phyloP scores from a whole-genome alignment of 805 yeast genomes.

The Schizosaccharomyces octosporus region DNA sequence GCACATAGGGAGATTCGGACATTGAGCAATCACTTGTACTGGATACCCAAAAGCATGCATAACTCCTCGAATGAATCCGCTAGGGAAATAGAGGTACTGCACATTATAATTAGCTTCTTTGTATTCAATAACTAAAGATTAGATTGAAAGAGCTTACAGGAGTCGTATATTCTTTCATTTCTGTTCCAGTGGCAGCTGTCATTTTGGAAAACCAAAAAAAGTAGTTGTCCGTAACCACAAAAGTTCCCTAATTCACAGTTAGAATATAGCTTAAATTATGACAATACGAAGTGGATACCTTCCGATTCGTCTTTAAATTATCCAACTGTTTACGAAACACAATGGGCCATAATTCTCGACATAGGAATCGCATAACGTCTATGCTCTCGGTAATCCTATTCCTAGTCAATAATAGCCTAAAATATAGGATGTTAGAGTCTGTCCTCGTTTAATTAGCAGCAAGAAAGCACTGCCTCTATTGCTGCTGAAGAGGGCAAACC shows the following conservation, averaged over 20 bases:
- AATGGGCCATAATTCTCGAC: slow-evolving; percentile 74
- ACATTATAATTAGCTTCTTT: neutral
- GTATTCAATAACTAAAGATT: neutral
- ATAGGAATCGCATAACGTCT: slow-evolving; percentile 73
- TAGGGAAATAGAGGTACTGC: slow-evolving; percentile 38
- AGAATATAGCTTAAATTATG: neutral
- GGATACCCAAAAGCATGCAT: neutral
- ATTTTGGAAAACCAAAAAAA: slow-evolving; percentile 31
- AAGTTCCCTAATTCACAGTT: slow-evolving; percentile 25
- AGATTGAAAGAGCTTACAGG: slow-evolving; percentile 7
- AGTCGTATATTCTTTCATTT: slow-evolving; percentile 10
- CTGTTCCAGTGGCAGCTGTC: slow-evolving; percentile 15
- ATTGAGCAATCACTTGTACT: neutral
- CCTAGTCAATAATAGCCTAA: slow-evolving; percentile 17
- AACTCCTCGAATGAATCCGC: slow-evolving; percentile 50
- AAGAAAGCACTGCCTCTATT: no score
- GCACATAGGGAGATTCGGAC: neutral
- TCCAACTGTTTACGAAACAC: slow-evolving; percentile 73
- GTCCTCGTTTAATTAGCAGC: no score
- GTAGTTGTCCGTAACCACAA: slow-evolving; percentile 46
- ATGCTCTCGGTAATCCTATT: slow-evolving; percentile 34
- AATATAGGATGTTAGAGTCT: no score
- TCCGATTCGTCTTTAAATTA: slow-evolving; percentile 72
- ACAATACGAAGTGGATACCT: slow-evolving; percentile 17
- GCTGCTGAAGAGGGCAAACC: no score